Base-by-base conservation (phyloP, 2,329 filamentous ascomycete species). In the Alternaria dauci region DNA sequence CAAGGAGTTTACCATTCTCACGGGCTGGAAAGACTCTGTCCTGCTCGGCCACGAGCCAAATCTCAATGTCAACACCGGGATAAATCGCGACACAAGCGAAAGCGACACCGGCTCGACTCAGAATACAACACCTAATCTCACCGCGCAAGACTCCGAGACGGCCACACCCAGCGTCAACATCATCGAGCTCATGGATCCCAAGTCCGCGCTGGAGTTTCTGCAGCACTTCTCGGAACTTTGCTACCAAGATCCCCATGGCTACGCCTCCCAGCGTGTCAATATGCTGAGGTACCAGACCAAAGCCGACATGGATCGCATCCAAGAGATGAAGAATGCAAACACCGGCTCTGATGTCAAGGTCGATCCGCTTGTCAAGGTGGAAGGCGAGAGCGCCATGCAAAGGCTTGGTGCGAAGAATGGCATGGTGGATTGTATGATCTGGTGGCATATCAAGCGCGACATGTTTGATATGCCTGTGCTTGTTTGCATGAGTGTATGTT, bases 401-500 rank as follows among this genome's bases (percentile, higher is more conserved):
- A 88, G 89, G 73, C 86, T 97, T 14, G 92, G 87, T 0, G 84
- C 92, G 73, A 91, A 88, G 75, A 93, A 96, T 73, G 94, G 94
- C 55, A 94, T 95, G 80, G 91, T 98, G 58, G 92, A 96, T 76
- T 97, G 94, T 82, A 93, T 91, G 72, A 97, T 96, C 81, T 96
- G 92, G 82, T 98, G 94, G 94, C 94, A 92, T 65, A 94, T 98
- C 64, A 97, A 97, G 82, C 86, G 94, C 65, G 95, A 99, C 79
- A 92, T 95, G 41, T 98, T 98, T 81, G 94, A 98, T 81, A 97
- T 98, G 79, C 95, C 95, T 23, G 97, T 97, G 93, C 85, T 98
- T 82, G 96, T 98, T 79, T 92, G 97, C 74, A 94, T 98, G 84
- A 97, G 97, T 82, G 95, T 97, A 79, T 90, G 94, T 89, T 30